Percentiles rank a stretch among this genome's conserved stretches.
phyloP scores from a whole-genome alignment of 1,139 yeast species.

The Blastobotrys capitulatus region DNA sequence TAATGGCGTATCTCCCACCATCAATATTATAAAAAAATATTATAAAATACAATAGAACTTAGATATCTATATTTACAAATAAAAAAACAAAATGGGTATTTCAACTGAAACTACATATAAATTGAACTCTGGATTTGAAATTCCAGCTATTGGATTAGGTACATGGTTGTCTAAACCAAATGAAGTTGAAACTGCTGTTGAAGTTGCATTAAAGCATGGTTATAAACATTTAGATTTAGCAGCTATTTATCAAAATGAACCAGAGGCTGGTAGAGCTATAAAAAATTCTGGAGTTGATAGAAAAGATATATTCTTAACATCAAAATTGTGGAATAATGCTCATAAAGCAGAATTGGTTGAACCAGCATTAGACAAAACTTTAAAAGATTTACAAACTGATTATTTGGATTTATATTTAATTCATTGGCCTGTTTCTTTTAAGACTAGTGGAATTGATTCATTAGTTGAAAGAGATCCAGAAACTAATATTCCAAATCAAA shows the following conservation, averaged over 20 bases:
- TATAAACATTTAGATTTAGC: conserved; percentile 66
- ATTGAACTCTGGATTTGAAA: conserved; percentile 35
- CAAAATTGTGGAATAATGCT: conserved; percentile 69
- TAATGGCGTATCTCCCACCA: no score
- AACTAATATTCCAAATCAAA: conserved; percentile 31
- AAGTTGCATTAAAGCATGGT: conserved; percentile 37
- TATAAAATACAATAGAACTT: no score
- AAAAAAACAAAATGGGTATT: conserved; percentile 11
- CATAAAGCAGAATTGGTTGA: conserved; percentile 49
- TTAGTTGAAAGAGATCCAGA: conserved; percentile 32
- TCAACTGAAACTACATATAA: conserved; percentile 21
- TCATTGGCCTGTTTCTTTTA: conserved; percentile 39
- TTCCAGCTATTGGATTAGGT: conserved; percentile 54
- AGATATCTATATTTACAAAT: no score
- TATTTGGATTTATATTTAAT: conserved; percentile 55
- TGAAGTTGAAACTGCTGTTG: conserved; percentile 37
- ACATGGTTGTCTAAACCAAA: conserved; percentile 51
- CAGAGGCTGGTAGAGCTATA: conserved; percentile 48
- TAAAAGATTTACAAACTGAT: conserved; percentile 50
- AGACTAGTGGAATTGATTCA: conserved; percentile 29
- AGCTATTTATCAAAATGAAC: conserved; percentile 49
- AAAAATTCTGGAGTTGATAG: conserved; percentile 33
- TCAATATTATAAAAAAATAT: no score
- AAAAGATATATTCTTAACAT: conserved; percentile 67
- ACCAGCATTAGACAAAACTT: conserved; percentile 50